These are phyloP conservation scores for Aurifilum marmelostoma DNA, from an alignment of 2,329 filamentous ascomycete species.

Conservation along the genomic window DNA sequence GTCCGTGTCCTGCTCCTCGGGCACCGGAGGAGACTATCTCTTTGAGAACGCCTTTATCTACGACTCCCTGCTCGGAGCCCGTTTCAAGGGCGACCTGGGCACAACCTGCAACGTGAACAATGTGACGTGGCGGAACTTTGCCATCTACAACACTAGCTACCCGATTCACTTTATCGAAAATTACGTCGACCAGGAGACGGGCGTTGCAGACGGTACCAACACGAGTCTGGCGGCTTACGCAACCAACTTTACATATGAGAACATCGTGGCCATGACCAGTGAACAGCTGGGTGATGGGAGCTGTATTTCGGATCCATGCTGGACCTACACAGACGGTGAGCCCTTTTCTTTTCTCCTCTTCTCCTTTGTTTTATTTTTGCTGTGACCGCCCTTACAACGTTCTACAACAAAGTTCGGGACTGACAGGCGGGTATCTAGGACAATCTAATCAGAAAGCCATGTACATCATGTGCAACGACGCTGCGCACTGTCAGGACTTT, in stretches of 20 bases:
- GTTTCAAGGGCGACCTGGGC: constrained; percentile 33
- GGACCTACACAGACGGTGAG: constrained; percentile 31
- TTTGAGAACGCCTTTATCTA: constrained; percentile 32
- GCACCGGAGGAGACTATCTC: constrained; percentile 31
- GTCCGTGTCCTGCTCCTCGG: constrained; percentile 31
- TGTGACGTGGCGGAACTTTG: constrained; percentile 33
- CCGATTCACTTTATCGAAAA: constrained; percentile 34
- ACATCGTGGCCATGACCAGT: constrained; percentile 28
- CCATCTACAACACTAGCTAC: constrained; percentile 32
- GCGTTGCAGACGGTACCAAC: constrained; percentile 18
- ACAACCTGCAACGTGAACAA: constrained; percentile 33
- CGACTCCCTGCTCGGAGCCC: constrained; percentile 31
- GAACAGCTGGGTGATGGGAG: constrained; percentile 30
- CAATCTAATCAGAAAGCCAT: constrained; percentile 28
- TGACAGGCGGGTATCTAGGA: constrained; percentile 17
- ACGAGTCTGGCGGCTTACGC: constrained; percentile 31
- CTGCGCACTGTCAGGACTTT: constrained; percentile 31
- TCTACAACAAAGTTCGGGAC: not conserved
- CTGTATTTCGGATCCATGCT: constrained; percentile 33
- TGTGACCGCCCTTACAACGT: not conserved
- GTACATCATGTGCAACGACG: constrained; percentile 31
- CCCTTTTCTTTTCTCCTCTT: too few relatives aligned
- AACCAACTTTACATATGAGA: constrained; percentile 31
- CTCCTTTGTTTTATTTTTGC: too few relatives aligned
- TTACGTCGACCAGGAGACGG: constrained; percentile 32